phyloP scores from a whole-genome alignment of 2,329 filamentous ascomycete species.

The Beauveria varroae region DNA sequence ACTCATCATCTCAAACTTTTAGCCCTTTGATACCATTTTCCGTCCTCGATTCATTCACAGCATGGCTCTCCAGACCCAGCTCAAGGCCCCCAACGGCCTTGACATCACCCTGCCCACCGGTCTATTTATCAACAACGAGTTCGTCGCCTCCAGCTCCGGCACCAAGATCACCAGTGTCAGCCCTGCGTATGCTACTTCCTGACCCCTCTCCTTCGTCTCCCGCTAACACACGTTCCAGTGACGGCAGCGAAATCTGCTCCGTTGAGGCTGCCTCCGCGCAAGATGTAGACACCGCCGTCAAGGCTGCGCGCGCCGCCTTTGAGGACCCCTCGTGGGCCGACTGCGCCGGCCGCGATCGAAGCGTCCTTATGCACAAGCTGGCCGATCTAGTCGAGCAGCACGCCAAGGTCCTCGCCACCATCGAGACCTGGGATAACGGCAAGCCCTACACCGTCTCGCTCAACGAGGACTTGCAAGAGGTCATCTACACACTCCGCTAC shows the following conservation, averaged over 20 bases:
- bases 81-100: slow-evolving; percentile 49
- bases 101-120: slow-evolving; percentile 61
- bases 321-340: slow-evolving; percentile 62
- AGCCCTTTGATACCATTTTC: neutral
- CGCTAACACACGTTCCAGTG: slow-evolving; percentile 15
- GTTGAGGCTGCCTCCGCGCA: slow-evolving; percentile 23
- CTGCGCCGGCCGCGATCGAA: slow-evolving; percentile 57
- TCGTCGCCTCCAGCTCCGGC: slow-evolving; percentile 52
- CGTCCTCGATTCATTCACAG: neutral
- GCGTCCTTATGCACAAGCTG: slow-evolving; percentile 62
- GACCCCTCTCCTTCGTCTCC: neutral
- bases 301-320: slow-evolving; percentile 57
- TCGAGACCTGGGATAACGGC: slow-evolving; percentile 80
- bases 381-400: slow-evolving; percentile 63
- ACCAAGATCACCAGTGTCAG: slow-evolving; percentile 54
- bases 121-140: slow-evolving; percentile 73
- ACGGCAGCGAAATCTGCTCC: slow-evolving; percentile 24
- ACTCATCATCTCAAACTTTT: neutral
- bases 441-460: slow-evolving; percentile 56
- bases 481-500: slow-evolving; percentile 51
- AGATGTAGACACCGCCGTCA: slow-evolving; percentile 27
- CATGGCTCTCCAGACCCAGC: slow-evolving; percentile 17
- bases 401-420: slow-evolving; percentile 37
- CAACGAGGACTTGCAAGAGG: slow-evolving; percentile 54
- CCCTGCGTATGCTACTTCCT: slow-evolving; percentile 27